Evolutionary conservation across 2,329 filamentous ascomycete species (phyloP).

Genomic region (Aspergillus alliaceus): DNA sequence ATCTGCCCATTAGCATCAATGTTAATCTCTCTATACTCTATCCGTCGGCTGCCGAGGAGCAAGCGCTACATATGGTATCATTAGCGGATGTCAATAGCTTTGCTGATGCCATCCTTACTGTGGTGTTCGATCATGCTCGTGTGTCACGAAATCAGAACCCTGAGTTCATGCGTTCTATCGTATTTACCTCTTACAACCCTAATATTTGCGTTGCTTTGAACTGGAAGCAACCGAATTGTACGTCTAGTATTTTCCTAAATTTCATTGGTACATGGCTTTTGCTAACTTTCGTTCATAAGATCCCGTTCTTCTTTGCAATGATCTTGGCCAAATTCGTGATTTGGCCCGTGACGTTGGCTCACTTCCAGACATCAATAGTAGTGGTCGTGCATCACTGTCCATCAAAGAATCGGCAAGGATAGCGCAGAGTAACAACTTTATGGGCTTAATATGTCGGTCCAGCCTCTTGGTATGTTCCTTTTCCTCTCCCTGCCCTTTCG

Average conservation of each 20-base stretch:
- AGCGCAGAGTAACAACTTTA: slow-evolving; percentile 94
- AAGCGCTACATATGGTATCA: slow-evolving; percentile 66
- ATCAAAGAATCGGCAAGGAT: slow-evolving; percentile 94
- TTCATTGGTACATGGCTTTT: not conserved
- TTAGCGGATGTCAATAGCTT: slow-evolving; percentile 82
- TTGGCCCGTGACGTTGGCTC: slow-evolving; percentile 37
- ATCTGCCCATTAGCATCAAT: slow-evolving; percentile 77
- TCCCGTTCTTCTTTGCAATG: slow-evolving; percentile 92
- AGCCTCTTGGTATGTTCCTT: slow-evolving; percentile 70
- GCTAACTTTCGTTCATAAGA: slow-evolving; percentile 44
- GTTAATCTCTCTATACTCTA: slow-evolving; percentile 92
- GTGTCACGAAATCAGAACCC: slow-evolving; percentile 64
- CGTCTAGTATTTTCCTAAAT: slow-evolving; percentile 30
- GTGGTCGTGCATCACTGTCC: slow-evolving; percentile 73
- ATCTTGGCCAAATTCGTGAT: slow-evolving; percentile 64
- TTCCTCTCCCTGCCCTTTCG: not conserved
- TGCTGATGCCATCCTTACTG: slow-evolving; percentile 76
- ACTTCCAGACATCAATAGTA: slow-evolving; percentile 53
- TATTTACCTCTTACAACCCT: slow-evolving; percentile 91
- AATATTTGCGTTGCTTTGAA: slow-evolving; percentile 91
- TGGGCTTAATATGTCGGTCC: slow-evolving; percentile 91
- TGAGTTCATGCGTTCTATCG: slow-evolving; percentile 77
- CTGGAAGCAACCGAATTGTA: slow-evolving; percentile 98
- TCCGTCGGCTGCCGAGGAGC: slow-evolving; percentile 73
- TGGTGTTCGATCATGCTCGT: slow-evolving; percentile 90